These are phyloP conservation scores for Thelonectria olida DNA, from an alignment of 2,329 filamentous ascomycete genomes.

Conservation along the genomic window DNA sequence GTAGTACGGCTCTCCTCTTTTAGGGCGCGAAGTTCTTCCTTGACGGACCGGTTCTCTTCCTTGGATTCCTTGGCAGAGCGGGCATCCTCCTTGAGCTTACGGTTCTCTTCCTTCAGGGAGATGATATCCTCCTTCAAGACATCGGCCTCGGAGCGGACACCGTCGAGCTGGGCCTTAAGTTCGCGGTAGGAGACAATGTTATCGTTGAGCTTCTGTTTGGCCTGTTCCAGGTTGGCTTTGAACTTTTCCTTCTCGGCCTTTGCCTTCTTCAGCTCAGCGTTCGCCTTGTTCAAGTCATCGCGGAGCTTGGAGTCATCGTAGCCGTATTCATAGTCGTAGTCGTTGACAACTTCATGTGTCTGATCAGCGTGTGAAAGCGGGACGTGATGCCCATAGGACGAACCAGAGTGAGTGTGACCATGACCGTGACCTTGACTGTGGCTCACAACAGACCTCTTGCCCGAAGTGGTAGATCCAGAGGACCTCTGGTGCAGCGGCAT, in stretches of 20 bases:
- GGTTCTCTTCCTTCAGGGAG: slow-evolving; percentile 17
- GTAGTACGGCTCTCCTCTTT: slow-evolving; percentile 38
- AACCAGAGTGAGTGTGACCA: slow-evolving; percentile 35
- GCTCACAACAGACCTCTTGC: slow-evolving; percentile 35
- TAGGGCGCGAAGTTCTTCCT: slow-evolving; percentile 38
- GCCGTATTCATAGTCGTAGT: slow-evolving; percentile 38
- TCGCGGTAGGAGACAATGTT: slow-evolving; percentile 14
- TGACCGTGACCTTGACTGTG: slow-evolving; percentile 15
- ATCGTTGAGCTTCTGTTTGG: slow-evolving; percentile 44
- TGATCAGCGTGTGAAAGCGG: slow-evolving; percentile 26
- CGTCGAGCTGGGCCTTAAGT: slow-evolving; percentile 37
- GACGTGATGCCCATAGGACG: slow-evolving; percentile 27
- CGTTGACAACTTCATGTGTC: slow-evolving; percentile 25
- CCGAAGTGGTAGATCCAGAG: slow-evolving; percentile 38
- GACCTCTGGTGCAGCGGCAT: slow-evolving; percentile 43
- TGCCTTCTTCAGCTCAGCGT: slow-evolving; percentile 40
- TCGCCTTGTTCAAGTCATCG: slow-evolving; percentile 42
- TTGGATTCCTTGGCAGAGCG: slow-evolving; percentile 15
- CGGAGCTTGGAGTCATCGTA: slow-evolving; percentile 35
- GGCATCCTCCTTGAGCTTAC: slow-evolving; percentile 19
- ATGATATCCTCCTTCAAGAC: slow-evolving; percentile 31
- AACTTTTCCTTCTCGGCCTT: slow-evolving; percentile 42
- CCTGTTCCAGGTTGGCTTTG: slow-evolving; percentile 39
- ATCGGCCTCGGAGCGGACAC: slow-evolving; percentile 37
- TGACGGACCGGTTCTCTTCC: slow-evolving; percentile 36